Conservation (phyloP, 2,329 filamentous ascomycete species). For the Septoria petroselini region DNA sequence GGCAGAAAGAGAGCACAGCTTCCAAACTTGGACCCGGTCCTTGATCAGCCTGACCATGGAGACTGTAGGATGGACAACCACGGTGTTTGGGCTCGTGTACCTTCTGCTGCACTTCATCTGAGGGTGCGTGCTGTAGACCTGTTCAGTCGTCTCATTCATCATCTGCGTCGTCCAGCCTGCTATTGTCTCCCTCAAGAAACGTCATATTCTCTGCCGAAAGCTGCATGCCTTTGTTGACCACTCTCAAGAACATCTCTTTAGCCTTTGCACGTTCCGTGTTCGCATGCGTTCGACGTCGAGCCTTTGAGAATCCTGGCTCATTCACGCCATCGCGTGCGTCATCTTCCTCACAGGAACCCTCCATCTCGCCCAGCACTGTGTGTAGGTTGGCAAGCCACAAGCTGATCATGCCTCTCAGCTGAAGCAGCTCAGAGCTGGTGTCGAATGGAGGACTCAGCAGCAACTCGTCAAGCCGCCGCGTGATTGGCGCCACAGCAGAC, state of each 20-base stretch:
- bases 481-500: constrained; percentile 59
- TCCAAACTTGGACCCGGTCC: too few relatives aligned
- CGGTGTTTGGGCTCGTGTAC: too few relatives aligned
- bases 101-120: too few relatives aligned
- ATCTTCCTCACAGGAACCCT: background rate
- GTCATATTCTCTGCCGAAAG: constrained; percentile 14
- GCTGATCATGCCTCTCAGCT: constrained; percentile 69
- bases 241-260: constrained; percentile 15
- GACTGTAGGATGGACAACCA: too few relatives aligned
- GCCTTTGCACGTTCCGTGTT: constrained; percentile 17
- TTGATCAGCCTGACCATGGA: too few relatives aligned
- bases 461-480: constrained; percentile 66
- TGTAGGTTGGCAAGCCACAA: constrained; percentile 71
- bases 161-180: constrained; percentile 1
- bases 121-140: too few relatives aligned
- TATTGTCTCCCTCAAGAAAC: constrained; percentile 14
- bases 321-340: constrained; percentile 13
- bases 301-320: constrained; percentile 2
- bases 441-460: constrained; percentile 69
- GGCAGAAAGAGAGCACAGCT: too few relatives aligned
- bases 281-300: constrained; percentile 14
- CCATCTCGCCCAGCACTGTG: constrained; percentile 10
- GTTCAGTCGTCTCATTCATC: background rate
- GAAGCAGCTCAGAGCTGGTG: constrained; percentile 62
- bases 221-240: constrained; percentile 11